A percentile compares a stretch with the other conserved stretches of the same genome.
Conservation (phyloP, 768 basidiomycete genomes). For the Dioszegia aurantiaca region DNA sequence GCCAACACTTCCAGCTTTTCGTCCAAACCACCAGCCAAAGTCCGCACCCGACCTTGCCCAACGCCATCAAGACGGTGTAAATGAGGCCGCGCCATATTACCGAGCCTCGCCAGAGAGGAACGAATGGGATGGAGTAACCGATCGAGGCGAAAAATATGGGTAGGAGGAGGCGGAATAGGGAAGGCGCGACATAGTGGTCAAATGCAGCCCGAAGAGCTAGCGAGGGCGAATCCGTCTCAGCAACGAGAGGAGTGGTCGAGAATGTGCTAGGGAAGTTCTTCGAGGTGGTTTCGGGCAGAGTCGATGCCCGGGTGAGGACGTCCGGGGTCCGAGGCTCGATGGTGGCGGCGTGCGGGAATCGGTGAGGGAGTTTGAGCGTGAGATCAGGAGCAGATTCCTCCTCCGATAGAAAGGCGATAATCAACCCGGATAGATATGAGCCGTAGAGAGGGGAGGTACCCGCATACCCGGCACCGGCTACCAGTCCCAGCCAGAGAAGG, state of each 20-base stretch:
- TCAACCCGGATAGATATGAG: constrained; percentile 62
- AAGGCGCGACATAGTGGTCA: constrained; percentile 52
- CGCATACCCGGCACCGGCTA: constrained; percentile 57
- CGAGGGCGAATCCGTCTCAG: not conserved
- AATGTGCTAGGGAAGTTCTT: not conserved
- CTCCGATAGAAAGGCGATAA: constrained; percentile 53
- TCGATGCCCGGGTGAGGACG: not conserved
- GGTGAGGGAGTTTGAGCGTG: not conserved
- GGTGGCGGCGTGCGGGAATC: not conserved
- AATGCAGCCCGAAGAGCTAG: constrained; percentile 48
- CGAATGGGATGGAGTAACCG: constrained; percentile 60
- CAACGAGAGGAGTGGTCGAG: not conserved
- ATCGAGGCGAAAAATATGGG: constrained; percentile 70
- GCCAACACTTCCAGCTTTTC: constrained; percentile 10
- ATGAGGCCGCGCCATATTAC: constrained; percentile 61
- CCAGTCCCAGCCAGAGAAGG: constrained; percentile 56
- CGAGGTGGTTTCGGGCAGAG: constrained; percentile 5
- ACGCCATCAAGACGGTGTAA: constrained; percentile 61
- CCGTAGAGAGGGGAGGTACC: constrained; percentile 65
- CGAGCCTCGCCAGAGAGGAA: constrained; percentile 53
- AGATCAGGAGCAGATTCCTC: not conserved
- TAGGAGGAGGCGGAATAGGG: constrained; percentile 56
- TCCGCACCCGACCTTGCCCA: constrained; percentile 60
- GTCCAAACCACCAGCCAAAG: constrained; percentile 53
- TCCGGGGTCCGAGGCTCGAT: not conserved